Evolutionary conservation across 148 eudicot species (phyloP).

Genomic region (Selenicereus undatus): DNA sequence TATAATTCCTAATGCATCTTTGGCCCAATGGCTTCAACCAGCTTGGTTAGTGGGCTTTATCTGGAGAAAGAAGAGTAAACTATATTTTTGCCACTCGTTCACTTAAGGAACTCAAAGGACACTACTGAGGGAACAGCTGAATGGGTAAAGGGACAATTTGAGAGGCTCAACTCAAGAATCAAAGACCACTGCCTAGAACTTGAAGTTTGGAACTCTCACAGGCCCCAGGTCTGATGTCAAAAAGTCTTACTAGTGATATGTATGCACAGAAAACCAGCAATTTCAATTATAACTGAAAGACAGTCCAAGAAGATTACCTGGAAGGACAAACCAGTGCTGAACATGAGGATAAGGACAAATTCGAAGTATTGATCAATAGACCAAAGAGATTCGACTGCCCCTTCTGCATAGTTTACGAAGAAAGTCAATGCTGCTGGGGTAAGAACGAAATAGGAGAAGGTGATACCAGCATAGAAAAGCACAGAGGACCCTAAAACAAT

Average conservation of each 20-base stretch:
- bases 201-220: no score
- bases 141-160: no score
- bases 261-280: background rate
- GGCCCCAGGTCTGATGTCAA: no score
- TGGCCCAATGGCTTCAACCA: no score
- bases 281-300: background rate
- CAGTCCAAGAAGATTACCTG: constrained; percentile 52
- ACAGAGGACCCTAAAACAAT: constrained; percentile 88
- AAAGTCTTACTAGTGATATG: background rate
- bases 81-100: no score
- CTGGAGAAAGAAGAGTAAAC: no score
- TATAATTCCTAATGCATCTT: no score
- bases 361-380: constrained; percentile 98
- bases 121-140: no score
- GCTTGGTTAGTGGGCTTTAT: no score
- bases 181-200: no score
- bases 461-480: constrained; percentile 82
- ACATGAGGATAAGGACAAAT: constrained; percentile 90
- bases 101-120: no score
- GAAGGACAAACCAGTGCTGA: constrained; percentile 96
- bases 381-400: constrained; percentile 96
- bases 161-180: no score
- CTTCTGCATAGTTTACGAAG: constrained; percentile 90
- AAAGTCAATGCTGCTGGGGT: constrained; percentile 98
- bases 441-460: constrained; percentile 84